Evolutionary conservation across 31 red algal genomes (phyloP).

Genomic region (Bonnemaisonia californica): DNA sequence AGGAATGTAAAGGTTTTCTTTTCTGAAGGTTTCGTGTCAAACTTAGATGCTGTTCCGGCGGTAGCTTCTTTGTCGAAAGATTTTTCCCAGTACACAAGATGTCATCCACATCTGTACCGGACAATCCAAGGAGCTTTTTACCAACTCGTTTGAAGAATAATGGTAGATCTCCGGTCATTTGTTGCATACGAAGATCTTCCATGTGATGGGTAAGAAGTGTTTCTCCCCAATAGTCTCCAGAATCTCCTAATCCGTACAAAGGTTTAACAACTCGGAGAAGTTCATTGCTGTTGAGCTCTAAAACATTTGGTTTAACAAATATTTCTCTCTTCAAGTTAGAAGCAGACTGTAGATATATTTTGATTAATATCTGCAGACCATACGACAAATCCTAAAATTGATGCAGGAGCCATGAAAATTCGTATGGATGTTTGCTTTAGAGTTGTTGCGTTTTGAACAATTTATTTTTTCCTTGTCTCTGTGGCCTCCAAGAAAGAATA

Average conservation of each 20-base stretch:
- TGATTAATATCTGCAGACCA: constrained; percentile 45
- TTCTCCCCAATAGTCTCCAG: constrained; percentile 51
- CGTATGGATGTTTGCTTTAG: constrained; percentile 28
- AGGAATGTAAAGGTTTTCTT: neutral
- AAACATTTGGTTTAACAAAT: constrained; percentile 18
- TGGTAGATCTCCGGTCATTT: too few species aligned
- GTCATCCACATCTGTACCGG: constrained; percentile 31
- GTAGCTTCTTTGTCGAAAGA: neutral
- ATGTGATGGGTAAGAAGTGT: neutral
- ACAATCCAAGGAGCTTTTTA: constrained; percentile 2
- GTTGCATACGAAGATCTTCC: constrained; percentile 36
- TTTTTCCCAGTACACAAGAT: neutral
- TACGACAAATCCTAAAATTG: constrained; percentile 18
- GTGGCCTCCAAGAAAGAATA: constrained; percentile 40
- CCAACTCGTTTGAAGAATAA: neutral
- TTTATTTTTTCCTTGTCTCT: constrained; percentile 24
- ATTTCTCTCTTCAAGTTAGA: neutral
- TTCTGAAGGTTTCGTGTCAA: neutral
- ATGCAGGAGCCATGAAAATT: neutral
- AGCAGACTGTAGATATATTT: constrained; percentile 41
- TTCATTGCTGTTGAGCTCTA: constrained; percentile 8
- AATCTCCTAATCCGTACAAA: constrained; percentile 31
- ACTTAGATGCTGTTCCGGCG: neutral
- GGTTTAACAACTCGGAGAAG: constrained; percentile 28
- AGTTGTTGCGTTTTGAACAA: constrained; percentile 36